A percentile compares a stretch with the other conserved stretches of the same genome.
Conservation (phyloP, 768 basidiomycete species). For the Gautieria morchelliformis region DNA sequence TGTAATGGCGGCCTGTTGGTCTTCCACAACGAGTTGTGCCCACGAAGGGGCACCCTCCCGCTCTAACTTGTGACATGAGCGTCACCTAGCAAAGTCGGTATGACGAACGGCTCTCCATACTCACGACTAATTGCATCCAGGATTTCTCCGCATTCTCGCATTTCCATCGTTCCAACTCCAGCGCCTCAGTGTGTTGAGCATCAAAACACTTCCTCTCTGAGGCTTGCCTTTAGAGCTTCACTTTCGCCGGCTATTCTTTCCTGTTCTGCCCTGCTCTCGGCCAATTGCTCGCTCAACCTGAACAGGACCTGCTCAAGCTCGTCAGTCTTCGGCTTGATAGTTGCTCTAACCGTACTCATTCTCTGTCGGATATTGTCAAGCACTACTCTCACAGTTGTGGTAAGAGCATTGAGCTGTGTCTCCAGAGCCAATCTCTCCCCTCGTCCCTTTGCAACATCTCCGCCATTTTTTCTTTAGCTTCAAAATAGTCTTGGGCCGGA, state of each 20-base stretch:
- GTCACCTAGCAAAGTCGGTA: slow-evolving; percentile 36
- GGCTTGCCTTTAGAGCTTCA: not conserved
- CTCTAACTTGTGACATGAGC: not conserved
- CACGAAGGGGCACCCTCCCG: not conserved
- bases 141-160: slow-evolving; percentile 22
- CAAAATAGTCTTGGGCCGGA: too few relatives aligned
- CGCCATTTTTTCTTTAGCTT: too few relatives aligned
- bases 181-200: too few relatives aligned
- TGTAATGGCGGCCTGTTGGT: not conserved
- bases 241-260: not conserved
- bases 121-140: slow-evolving; percentile 43
- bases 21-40: not conserved
- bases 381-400: too few relatives aligned
- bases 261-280: not conserved
- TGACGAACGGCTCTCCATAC: slow-evolving; percentile 42
- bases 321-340: too few relatives aligned
- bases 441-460: too few relatives aligned
- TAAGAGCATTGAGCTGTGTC: too few relatives aligned
- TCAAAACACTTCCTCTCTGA: too few relatives aligned
- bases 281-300: not conserved
- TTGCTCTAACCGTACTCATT: too few relatives aligned
- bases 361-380: too few relatives aligned
- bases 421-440: too few relatives aligned
- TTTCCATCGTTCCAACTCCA: too few relatives aligned
- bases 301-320: not conserved